Percentiles rank a stretch among this genome's conserved stretches.
Evolutionary conservation across 495 filamentous ascomycete genomes (phyloP).

Genomic region (Penicillium pancosmium): DNA sequence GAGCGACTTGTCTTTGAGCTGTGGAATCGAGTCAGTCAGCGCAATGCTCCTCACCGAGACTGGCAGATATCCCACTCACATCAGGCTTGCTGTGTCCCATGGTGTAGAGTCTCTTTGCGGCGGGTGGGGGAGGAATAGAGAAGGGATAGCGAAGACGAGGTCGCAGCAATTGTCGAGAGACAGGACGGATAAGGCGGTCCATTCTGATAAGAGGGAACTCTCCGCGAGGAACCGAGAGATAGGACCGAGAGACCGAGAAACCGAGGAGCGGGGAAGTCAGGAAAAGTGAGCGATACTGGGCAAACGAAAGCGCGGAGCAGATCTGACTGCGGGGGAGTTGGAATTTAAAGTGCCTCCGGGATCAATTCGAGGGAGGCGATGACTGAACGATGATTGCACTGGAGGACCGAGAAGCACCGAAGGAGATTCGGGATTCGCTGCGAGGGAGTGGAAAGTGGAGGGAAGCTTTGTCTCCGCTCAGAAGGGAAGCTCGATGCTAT

Average conservation of each 20-base stretch:
- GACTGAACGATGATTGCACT: conserved; percentile 32
- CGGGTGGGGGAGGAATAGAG: conserved; percentile 36
- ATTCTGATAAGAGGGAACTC: conserved; percentile 26
- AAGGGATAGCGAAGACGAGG: conserved; percentile 44
- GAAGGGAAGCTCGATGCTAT: conserved; percentile 34
- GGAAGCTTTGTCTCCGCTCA: conserved; percentile 7
- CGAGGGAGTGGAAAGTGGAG: conserved; percentile 4
- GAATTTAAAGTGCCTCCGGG: conserved; percentile 1
- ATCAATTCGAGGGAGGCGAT: not conserved
- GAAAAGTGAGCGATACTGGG: conserved; percentile 4
- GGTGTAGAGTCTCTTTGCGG: conserved; percentile 43
- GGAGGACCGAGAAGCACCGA: conserved; percentile 33
- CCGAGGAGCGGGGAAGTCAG: conserved; percentile 14
- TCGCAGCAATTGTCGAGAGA: conserved; percentile 42
- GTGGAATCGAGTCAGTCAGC: not conserved
- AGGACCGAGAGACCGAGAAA: not conserved
- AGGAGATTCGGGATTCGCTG: not conserved
- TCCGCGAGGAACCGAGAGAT: not conserved
- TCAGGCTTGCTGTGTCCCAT: conserved; percentile 47
- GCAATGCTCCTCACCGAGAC: not conserved
- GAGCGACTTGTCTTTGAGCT: conserved; percentile 83
- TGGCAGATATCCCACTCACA: conserved; percentile 27
- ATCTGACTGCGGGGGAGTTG: conserved; percentile 1
- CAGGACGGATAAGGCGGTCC: conserved; percentile 44
- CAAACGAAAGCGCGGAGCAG: not conserved